Conservation (phyloP, 257 asterid genomes). For the Nicotiana obtusifolia region DNA sequence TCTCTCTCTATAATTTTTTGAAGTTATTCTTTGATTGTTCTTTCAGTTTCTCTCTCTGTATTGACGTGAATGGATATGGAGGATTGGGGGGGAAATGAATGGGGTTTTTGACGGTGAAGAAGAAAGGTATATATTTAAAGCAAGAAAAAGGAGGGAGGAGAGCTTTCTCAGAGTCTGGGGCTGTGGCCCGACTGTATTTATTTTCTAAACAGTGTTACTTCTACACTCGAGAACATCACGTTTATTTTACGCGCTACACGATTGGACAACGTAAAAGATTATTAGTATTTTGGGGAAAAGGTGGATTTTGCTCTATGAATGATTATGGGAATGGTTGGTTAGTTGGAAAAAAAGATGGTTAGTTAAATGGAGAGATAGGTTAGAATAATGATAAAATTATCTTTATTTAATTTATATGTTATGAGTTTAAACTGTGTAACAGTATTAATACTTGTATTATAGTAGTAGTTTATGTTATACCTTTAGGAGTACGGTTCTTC, state of each 20-base stretch:
- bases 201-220: neutral
- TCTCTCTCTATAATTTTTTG: neutral
- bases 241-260: neutral
- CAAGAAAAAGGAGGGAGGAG: constrained; percentile 37
- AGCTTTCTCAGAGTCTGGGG: constrained; percentile 13
- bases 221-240: neutral
- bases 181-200: constrained; percentile 17
- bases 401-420: no score
- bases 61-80: neutral
- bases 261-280: neutral
- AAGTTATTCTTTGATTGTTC: neutral
- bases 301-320: no score
- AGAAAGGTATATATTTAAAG: constrained; percentile 43
- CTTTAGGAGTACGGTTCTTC: no score
- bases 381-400: no score
- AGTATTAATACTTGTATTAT: no score
- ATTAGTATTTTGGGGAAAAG: no score
- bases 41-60: neutral
- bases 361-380: no score
- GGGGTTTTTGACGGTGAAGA: constrained; percentile 1
- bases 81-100: no score
- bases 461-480: no score
- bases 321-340: no score
- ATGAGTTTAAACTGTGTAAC: no score
- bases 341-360: no score